Evolutionary conservation across 768 basidiomycete genomes (phyloP).

Genomic region (Flagelloscypha sp.): DNA sequence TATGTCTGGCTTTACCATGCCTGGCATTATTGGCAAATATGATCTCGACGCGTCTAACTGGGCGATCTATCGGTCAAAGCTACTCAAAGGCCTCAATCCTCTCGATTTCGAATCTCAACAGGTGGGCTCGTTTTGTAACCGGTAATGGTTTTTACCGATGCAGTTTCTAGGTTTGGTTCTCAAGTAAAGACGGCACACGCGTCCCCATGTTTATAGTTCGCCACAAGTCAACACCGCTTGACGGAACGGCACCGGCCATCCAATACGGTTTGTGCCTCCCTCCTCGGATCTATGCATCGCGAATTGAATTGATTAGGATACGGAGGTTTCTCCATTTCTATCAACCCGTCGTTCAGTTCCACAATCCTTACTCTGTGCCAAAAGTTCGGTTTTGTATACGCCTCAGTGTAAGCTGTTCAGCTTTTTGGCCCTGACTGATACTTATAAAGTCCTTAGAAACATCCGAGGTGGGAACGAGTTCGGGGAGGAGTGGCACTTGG

Average conservation of each 20-base stretch:
- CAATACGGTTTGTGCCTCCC: conserved; percentile 61
- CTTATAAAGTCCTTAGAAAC: conserved; percentile 37
- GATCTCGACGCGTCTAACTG: conserved; percentile 55
- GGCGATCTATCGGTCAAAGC: conserved; percentile 49
- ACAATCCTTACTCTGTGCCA: conserved; percentile 67
- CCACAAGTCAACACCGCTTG: conserved; percentile 58
- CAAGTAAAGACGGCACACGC: conserved; percentile 69
- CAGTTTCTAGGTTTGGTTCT: conserved; percentile 56
- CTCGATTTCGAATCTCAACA: conserved; percentile 67
- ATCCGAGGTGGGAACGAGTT: conserved; percentile 72
- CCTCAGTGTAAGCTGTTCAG: too few species aligned
- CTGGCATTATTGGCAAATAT: conserved; percentile 57
- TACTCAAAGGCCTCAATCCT: conserved; percentile 50
- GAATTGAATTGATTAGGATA: conserved; percentile 42
- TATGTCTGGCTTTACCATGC: conserved; percentile 62
- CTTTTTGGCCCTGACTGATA: too few species aligned
- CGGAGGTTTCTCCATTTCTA: conserved; percentile 71
- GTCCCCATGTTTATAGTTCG: conserved; percentile 83
- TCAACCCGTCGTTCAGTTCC: conserved; percentile 66
- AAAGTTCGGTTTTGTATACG: conserved; percentile 59
- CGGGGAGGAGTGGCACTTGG: conserved; percentile 79
- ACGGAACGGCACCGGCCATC: conserved; percentile 69
- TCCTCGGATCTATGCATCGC: too few species aligned
- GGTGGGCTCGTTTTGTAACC: conserved; percentile 21
- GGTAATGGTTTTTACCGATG: not conserved